Percentiles rank a stretch among this genome's conserved stretches.
Evolutionary conservation across 2,329 filamentous ascomycete species (phyloP).

Genomic region (Xylaria sp.): DNA sequence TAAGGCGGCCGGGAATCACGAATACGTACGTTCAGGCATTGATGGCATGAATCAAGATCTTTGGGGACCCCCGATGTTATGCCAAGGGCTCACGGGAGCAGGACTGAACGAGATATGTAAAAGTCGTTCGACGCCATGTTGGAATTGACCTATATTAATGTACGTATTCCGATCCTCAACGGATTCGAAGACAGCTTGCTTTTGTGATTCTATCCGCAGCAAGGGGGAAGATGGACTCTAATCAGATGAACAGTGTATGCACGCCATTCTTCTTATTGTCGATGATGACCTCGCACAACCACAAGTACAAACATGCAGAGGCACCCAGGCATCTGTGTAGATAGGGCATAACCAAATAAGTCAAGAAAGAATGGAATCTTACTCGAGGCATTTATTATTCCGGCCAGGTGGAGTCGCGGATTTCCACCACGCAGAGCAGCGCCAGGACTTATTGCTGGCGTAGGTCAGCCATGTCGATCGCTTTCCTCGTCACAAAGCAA

Average conservation of each 20-base stretch:
- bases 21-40: constrained; percentile 6
- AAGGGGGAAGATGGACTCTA: constrained; percentile 6
- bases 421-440: neutral
- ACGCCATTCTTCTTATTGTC: constrained; percentile 1
- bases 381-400: neutral
- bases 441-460: neutral
- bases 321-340: neutral
- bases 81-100: constrained; percentile 1
- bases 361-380: neutral
- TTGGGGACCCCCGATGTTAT: constrained; percentile 2
- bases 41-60: constrained; percentile 1
- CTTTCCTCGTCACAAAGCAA: neutral
- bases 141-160: constrained; percentile 4
- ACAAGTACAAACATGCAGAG: neutral
- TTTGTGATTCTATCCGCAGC: constrained; percentile 4
- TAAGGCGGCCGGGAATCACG: neutral
- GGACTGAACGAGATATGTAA: neutral
- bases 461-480: neutral
- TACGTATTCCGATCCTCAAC: constrained; percentile 13
- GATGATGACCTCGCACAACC: neutral
- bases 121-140: neutral
- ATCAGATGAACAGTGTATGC: constrained; percentile 4
- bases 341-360: neutral
- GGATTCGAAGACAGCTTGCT: constrained; percentile 4
- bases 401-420: neutral